phyloP scores from a whole-genome alignment of 2,329 filamentous ascomycete genomes.

The Parastagonospora avenae region DNA sequence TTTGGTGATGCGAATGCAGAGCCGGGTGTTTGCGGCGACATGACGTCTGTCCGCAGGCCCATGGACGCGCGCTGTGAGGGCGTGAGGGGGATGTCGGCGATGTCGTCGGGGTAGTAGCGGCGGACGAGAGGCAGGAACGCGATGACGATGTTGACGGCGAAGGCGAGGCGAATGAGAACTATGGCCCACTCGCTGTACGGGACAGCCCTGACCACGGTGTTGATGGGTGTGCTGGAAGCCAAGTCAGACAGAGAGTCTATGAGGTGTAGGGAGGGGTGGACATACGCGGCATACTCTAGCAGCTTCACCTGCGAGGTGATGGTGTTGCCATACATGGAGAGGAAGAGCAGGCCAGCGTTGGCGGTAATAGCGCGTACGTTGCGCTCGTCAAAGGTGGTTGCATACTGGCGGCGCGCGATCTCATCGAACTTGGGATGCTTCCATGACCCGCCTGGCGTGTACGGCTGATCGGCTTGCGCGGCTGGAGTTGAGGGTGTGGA shows the following conservation, averaged over 20 bases:
- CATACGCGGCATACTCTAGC: slow-evolving; percentile 31
- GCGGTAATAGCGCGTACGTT: slow-evolving; percentile 73
- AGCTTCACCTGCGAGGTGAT: slow-evolving; percentile 26
- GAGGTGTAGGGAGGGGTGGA: not conserved
- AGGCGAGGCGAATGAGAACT: slow-evolving; percentile 59
- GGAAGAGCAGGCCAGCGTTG: slow-evolving; percentile 65
- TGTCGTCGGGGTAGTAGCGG: slow-evolving; percentile 65
- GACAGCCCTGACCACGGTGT: slow-evolving; percentile 42
- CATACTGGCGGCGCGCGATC: slow-evolving; percentile 80
- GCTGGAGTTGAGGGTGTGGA: slow-evolving; percentile 30
- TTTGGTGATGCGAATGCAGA: slow-evolving; percentile 55
- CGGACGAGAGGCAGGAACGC: slow-evolving; percentile 76
- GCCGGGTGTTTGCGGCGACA: slow-evolving; percentile 65
- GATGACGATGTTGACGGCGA: slow-evolving; percentile 66
- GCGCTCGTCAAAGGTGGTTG: slow-evolving; percentile 76
- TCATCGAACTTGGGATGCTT: slow-evolving; percentile 87
- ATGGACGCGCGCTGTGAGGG: slow-evolving; percentile 85
- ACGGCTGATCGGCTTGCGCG: slow-evolving; percentile 28
- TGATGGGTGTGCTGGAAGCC: slow-evolving; percentile 41
- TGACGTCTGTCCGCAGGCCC: slow-evolving; percentile 71
- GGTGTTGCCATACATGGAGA: slow-evolving; percentile 49
- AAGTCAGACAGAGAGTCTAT: slow-evolving; percentile 16
- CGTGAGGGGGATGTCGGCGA: slow-evolving; percentile 88
- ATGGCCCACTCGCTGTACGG: slow-evolving; percentile 48
- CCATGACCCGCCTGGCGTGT: slow-evolving; percentile 74